These are phyloP conservation scores for Globisporangium cederbergense DNA, from an alignment of 352 stramenopile genomes.

Conservation along the genomic window DNA sequence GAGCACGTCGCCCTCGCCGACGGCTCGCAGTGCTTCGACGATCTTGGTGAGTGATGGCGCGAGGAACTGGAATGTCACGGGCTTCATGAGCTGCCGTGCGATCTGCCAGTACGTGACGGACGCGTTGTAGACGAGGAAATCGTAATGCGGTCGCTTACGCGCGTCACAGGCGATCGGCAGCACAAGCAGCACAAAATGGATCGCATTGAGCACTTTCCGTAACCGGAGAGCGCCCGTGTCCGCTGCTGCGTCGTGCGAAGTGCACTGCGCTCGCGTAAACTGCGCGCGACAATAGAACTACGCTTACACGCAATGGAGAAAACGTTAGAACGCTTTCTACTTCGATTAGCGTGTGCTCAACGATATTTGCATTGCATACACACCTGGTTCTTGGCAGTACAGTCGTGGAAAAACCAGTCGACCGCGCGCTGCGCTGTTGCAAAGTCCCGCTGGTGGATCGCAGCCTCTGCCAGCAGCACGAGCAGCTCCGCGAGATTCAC, in stretches of 20 bases:
- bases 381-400: constrained; percentile 72
- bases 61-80: constrained; percentile 68
- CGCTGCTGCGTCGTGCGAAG: constrained; percentile 33
- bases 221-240: constrained; percentile 42
- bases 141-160: constrained; percentile 65
- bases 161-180: constrained; percentile 65
- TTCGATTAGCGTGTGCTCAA: neutral
- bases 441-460: constrained; percentile 65
- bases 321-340: neutral
- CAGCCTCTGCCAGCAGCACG: constrained; percentile 68
- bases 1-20: constrained; percentile 62
- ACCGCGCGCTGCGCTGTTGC: constrained; percentile 45
- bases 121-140: constrained; percentile 92
- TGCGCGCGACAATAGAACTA: constrained; percentile 88
- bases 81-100: constrained; percentile 79
- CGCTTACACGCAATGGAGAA: neutral
- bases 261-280: constrained; percentile 74
- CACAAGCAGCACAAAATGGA: constrained; percentile 72
- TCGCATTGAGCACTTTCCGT: constrained; percentile 61
- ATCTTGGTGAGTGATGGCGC: constrained; percentile 57
- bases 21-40: constrained; percentile 63
- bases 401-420: constrained; percentile 72
- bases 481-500: constrained; percentile 70
- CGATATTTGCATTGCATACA: constrained; percentile 19
- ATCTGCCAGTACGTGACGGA: constrained; percentile 87